Base-by-base conservation (phyloP, 2,329 filamentous ascomycete genomes). In the Epichloe aotearoae region DNA sequence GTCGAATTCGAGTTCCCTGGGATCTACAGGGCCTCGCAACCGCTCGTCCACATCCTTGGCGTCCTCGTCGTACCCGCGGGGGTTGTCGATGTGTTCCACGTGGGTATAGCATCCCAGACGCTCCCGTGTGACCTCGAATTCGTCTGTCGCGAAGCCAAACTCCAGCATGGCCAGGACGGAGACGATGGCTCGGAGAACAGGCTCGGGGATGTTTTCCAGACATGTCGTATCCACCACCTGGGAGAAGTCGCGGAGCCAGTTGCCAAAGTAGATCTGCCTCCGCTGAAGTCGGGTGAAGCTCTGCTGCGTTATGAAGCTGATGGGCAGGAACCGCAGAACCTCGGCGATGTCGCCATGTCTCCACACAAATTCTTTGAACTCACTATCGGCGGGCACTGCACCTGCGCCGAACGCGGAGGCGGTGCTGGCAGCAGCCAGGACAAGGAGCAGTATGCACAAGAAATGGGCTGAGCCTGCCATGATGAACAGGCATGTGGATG, bases 111-210 rank as follows among this genome's bases (percentile, higher is more conserved):
- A 83, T 11, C 86, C 86, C 20, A 90, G 73, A 30, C 85, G 76
- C 53, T 89, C 84, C 17, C 83, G 76, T 1, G 86, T 89, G 38
- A 89, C 86, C 61, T 89, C 86, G 58, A 88, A 90, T 60, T 89
- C 86, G 48, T 76, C 83, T 1, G 86, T 89, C 8, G 84, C 86
- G 66, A 87, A 89, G 41, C 86, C 64, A 53, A 66, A 65, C 39
- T 65, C 61, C 49, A 64, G 50, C 45, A 64, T 62, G 47, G 57
- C 61, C 50, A 64, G 37, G 17, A 64, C 59, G 46, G 61, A 61
- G 17, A 64, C 61, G 8, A 64, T 61, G 46, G 62, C 60, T 26
- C 61, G 55, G 4, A 63, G 55, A 5, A 61, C 56, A 1, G 61
- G 56, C 44, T 63, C 61, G 0, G 61, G 59, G 0, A 63, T 55